These are phyloP conservation scores for Debaryomyces sp. DNA, from an alignment of 1,139 yeast genomes.

Conservation along the genomic window DNA sequence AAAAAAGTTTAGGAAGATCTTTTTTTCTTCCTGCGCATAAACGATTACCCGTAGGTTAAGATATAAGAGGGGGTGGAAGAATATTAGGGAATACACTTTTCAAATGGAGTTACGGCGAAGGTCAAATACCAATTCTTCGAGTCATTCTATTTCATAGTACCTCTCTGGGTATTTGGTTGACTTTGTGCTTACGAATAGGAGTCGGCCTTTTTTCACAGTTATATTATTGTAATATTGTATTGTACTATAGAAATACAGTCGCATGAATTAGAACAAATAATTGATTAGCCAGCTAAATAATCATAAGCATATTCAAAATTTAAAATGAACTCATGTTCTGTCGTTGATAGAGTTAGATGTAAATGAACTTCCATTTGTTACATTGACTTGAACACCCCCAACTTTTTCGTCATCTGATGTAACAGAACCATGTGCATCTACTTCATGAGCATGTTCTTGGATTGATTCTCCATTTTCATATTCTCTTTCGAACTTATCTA, in stretches of 20 bases:
- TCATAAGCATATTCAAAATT: background rate
- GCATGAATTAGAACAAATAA: background rate
- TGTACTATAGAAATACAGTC: background rate
- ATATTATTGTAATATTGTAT: background rate
- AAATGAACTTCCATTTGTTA: background rate
- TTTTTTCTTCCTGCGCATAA: background rate
- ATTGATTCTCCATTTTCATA: constrained; percentile 16
- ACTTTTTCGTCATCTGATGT: background rate
- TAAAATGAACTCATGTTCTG: background rate
- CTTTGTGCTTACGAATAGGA: background rate
- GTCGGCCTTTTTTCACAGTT: background rate
- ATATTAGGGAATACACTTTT: no score
- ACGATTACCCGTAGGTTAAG: background rate
- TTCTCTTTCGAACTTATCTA: constrained; percentile 20
- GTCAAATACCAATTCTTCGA: background rate
- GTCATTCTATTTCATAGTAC: background rate
- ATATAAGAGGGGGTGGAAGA: background rate
- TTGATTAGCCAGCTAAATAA: constrained; percentile 2
- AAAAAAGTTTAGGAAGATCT: background rate
- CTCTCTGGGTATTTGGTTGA: background rate
- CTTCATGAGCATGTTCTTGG: background rate
- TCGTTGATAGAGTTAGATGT: background rate
- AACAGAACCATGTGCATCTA: background rate
- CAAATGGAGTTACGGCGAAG: no score
- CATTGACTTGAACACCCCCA: background rate